These are phyloP conservation scores for Amanita jacksonii DNA, from an alignment of 768 basidiomycete species.

Conservation along the genomic window DNA sequence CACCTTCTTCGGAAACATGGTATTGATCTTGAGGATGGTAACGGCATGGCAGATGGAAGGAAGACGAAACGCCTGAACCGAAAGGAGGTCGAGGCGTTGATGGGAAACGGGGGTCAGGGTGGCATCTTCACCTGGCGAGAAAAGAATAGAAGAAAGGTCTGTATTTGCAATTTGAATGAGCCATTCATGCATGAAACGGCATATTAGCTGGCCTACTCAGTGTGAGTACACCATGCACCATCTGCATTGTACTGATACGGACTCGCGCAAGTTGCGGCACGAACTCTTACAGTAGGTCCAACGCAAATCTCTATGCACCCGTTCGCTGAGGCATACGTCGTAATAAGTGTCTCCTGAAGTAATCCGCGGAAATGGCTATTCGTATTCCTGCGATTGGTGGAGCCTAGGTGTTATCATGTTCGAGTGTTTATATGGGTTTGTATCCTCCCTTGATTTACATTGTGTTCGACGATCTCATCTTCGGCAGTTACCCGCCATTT, in stretches of 20 bases:
- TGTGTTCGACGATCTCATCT: constrained; percentile 9
- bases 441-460: constrained; percentile 15
- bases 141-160: constrained; percentile 82
- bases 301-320: constrained; percentile 14
- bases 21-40: constrained; percentile 83
- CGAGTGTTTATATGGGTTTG: constrained; percentile 87
- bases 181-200: constrained; percentile 16
- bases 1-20: constrained; percentile 89
- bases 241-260: constrained; percentile 1
- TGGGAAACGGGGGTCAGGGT: constrained; percentile 74
- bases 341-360: constrained; percentile 80
- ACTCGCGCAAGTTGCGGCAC: constrained; percentile 59
- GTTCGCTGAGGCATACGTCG: constrained; percentile 12
- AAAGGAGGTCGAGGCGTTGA: constrained; percentile 73
- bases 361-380: constrained; percentile 85
- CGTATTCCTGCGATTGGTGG: constrained; percentile 98
- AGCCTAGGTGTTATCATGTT: constrained; percentile 95
- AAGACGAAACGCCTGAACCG: constrained; percentile 74
- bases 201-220: constrained; percentile 73
- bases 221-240: constrained; percentile 42
- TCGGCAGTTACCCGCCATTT: constrained; percentile 81
- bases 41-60: constrained; percentile 52
- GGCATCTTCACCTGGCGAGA: constrained; percentile 95
- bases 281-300: constrained; percentile 71
- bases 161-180: background rate